Conservation (phyloP, 345 rosid species). For the Linum trigynum region DNA sequence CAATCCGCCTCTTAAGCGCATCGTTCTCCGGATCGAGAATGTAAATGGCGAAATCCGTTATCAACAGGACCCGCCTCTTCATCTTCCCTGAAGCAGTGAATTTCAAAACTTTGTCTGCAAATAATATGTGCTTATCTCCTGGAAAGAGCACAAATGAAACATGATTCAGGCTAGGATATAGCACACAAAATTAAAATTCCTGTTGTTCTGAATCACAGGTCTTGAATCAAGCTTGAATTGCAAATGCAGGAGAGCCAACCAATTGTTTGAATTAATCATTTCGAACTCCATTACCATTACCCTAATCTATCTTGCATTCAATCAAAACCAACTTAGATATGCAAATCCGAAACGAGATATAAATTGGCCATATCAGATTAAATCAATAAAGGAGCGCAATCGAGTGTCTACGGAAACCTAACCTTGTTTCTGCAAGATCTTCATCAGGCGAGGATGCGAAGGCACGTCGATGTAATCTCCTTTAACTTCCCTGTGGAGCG, state of each 20-base stretch:
- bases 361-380: no score
- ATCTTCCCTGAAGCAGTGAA: slow-evolving; percentile 82
- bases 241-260: no score
- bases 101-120: slow-evolving; percentile 88
- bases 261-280: no score
- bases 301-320: no score
- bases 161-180: no score
- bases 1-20: slow-evolving; percentile 69
- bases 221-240: no score
- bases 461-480: slow-evolving; percentile 87
- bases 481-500: slow-evolving; percentile 58
- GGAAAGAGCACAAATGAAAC: slow-evolving; percentile 1
- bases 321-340: no score
- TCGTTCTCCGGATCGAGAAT: slow-evolving; percentile 70
- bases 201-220: no score
- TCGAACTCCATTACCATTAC: no score
- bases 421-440: slow-evolving; percentile 85
- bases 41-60: slow-evolving; percentile 47
- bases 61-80: slow-evolving; percentile 61
- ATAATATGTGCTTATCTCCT: slow-evolving; percentile 69
- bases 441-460: slow-evolving; percentile 56
- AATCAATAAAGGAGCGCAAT: no score
- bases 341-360: no score
- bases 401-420: neutral
- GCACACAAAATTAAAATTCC: neutral